phyloP scores from a whole-genome alignment of 2,329 filamentous ascomycete genomes.

The Apiospora hydei region DNA sequence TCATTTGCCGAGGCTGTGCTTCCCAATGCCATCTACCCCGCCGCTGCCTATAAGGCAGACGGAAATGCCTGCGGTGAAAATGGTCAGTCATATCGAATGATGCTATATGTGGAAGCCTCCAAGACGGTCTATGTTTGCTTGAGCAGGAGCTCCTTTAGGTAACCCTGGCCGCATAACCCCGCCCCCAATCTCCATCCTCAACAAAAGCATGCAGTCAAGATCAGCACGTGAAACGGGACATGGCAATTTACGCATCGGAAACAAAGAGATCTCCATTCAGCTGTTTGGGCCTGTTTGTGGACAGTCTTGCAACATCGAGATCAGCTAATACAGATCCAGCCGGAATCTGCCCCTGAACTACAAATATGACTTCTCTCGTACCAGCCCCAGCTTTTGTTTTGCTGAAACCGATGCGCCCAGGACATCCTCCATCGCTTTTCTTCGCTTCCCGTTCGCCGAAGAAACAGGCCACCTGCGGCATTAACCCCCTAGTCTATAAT shows the following conservation, averaged over 20 bases:
- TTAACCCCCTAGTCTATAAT: constrained; percentile 19
- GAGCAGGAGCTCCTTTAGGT: not conserved
- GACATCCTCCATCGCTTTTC: constrained; percentile 13
- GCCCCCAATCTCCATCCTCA: not conserved
- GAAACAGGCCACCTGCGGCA: constrained; percentile 17
- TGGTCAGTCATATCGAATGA: not conserved
- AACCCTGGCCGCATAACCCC: not conserved
- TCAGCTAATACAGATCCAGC: not conserved
- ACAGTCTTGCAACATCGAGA: constrained; percentile 18
- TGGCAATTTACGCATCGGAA: constrained; percentile 1
- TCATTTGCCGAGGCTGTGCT: not conserved
- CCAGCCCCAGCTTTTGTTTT: constrained; percentile 2
- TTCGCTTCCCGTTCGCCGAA: not conserved
- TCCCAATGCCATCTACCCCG: not conserved
- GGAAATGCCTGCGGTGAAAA: not conserved
- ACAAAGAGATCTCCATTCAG: constrained; percentile 24
- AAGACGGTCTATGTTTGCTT: not conserved
- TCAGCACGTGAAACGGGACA: not conserved
- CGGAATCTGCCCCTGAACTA: constrained; percentile 2
- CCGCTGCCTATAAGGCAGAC: not conserved
- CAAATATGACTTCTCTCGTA: not conserved
- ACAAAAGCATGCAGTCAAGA: not conserved
- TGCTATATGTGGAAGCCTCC: not conserved
- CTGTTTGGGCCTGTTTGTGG: constrained; percentile 5
- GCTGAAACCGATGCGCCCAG: not conserved